Percentiles rank a stretch among this genome's conserved stretches.
Conservation (phyloP, 1,139 yeast genomes). For the Meyerozyma smithsonii region DNA sequence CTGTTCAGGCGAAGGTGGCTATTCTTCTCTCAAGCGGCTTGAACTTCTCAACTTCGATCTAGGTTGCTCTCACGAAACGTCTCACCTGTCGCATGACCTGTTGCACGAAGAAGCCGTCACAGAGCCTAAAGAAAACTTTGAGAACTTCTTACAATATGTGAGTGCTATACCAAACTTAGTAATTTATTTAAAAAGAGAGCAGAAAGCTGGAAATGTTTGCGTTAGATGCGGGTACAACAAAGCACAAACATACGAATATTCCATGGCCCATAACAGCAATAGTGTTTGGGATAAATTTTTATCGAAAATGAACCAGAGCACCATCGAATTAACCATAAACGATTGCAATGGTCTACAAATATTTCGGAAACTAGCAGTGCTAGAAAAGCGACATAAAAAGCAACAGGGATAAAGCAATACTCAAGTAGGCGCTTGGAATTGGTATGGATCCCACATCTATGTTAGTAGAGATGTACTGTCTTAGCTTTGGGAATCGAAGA, state of each 20-base stretch:
- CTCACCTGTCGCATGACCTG: neutral
- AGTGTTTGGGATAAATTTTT: conserved; percentile 9
- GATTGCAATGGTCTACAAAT: neutral
- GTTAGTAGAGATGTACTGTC: neutral
- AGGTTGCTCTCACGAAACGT: conserved; percentile 10
- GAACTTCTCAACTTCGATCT: conserved; percentile 32
- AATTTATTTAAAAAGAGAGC: conserved; percentile 21
- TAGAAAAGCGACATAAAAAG: neutral
- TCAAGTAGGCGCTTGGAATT: neutral
- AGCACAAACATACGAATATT: neutral
- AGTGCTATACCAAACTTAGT: conserved; percentile 22
- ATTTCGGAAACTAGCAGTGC: neutral
- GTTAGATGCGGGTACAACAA: conserved; percentile 31
- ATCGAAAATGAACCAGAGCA: neutral
- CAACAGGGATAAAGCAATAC: neutral
- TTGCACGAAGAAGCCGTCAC: conserved; percentile 8
- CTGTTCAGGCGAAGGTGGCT: conserved; percentile 37
- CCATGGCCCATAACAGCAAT: neutral
- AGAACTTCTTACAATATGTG: conserved; percentile 23
- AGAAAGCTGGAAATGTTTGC: conserved; percentile 23
- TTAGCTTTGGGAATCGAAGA: neutral
- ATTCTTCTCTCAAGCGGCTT: conserved; percentile 22
- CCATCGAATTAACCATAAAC: neutral
- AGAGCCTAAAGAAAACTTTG: conserved; percentile 20
- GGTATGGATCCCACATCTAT: neutral